phyloP scores from a whole-genome alignment of 257 asterid genomes.

The Penstemon davidsonii region DNA sequence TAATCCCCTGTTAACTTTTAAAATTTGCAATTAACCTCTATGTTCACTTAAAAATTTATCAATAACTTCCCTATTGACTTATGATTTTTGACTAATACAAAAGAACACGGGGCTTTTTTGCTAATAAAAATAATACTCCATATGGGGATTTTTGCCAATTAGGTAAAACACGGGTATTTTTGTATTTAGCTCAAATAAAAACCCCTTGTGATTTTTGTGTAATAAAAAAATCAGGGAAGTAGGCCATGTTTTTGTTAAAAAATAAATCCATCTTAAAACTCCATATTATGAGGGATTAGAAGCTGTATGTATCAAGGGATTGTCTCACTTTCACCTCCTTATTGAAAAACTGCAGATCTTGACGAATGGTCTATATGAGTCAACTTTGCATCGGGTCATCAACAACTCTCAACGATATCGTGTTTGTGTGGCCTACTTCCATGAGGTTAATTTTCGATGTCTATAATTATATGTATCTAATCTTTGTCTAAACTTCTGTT shows the following conservation, averaged over 20 bases:
- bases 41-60: too few relatives aligned
- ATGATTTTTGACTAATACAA: too few relatives aligned
- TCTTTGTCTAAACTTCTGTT: neutral
- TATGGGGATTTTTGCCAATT: too few relatives aligned
- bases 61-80: too few relatives aligned
- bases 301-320: neutral
- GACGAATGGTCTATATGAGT: conserved; percentile 77
- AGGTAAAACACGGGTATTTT: too few relatives aligned
- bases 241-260: neutral
- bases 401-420: conserved; percentile 67
- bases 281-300: neutral
- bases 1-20: too few relatives aligned
- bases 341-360: conserved; percentile 47
- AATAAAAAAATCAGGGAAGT: neutral
- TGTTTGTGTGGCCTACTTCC: conserved; percentile 80
- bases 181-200: too few relatives aligned
- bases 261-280: neutral
- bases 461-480: neutral
- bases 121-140: too few relatives aligned
- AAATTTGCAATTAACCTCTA: too few relatives aligned
- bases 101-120: too few relatives aligned
- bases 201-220: neutral
- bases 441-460: conserved; percentile 52
- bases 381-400: conserved; percentile 82
- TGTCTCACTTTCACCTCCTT: neutral